Percentiles rank a stretch among this genome's conserved stretches.
Evolutionary conservation across 108 stramenopile genomes (phyloP).

Genomic region (Discostella stelligeroides): DNA sequence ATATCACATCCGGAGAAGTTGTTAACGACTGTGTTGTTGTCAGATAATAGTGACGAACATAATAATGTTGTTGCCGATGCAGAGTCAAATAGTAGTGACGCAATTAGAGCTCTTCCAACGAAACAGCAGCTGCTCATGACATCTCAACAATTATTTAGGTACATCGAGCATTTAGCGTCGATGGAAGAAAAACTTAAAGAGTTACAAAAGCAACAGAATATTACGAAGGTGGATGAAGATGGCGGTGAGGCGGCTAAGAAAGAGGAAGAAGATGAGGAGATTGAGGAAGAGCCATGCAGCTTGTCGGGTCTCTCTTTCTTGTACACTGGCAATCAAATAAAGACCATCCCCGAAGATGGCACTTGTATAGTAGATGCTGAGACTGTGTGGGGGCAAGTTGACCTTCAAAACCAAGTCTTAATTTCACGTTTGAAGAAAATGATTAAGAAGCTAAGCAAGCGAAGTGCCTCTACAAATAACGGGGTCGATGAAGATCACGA

Average conservation of each 20-base stretch:
- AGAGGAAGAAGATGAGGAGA: slow-evolving; percentile 16
- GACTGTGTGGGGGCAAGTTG: slow-evolving; percentile 92
- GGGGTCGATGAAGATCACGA: slow-evolving; percentile 25
- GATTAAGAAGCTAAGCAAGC: slow-evolving; percentile 60
- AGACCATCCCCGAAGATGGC: background rate
- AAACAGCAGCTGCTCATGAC: slow-evolving; percentile 4
- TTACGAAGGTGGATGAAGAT: background rate
- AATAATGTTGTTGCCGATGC: too few relatives aligned
- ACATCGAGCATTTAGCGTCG: slow-evolving; percentile 31
- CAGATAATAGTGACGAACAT: background rate
- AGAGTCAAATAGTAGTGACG: too few relatives aligned
- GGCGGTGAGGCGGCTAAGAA: background rate
- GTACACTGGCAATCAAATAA: slow-evolving; percentile 29
- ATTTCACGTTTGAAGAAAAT: slow-evolving; percentile 61
- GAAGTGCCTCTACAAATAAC: slow-evolving; percentile 21
- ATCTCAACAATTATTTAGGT: slow-evolving; percentile 24
- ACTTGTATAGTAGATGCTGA: slow-evolving; percentile 59
- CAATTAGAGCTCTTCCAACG: background rate
- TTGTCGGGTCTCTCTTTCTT: slow-evolving; percentile 33
- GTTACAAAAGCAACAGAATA: background rate
- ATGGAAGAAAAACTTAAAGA: slow-evolving; percentile 21
- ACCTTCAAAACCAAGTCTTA: slow-evolving; percentile 84
- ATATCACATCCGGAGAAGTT: background rate
- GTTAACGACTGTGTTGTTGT: slow-evolving; percentile 3
- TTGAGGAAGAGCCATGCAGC: slow-evolving; percentile 16